These are phyloP conservation scores for Lichina pygmaea DNA, from an alignment of 495 filamentous ascomycete genomes.

Conservation along the genomic window DNA sequence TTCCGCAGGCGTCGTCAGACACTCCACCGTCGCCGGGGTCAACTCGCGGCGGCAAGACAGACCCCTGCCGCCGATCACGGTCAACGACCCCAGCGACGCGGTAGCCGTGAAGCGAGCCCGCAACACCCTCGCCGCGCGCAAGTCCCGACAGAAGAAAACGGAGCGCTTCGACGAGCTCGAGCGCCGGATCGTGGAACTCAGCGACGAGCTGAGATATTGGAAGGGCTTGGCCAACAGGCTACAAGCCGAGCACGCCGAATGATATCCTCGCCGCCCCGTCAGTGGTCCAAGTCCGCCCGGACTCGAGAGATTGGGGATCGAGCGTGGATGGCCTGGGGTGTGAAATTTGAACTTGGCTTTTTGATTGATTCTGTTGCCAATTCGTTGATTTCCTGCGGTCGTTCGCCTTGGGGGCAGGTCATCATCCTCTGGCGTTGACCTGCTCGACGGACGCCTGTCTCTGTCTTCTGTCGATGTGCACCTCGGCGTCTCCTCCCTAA, in stretches of 20 bases:
- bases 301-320: neutral
- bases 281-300: no score
- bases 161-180: slow-evolving; percentile 37
- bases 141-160: slow-evolving; percentile 67
- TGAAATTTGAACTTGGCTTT: neutral
- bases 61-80: slow-evolving; percentile 51
- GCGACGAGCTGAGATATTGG: slow-evolving; percentile 22
- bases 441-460: no score
- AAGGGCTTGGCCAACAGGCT: slow-evolving; percentile 9
- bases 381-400: neutral
- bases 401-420: neutral
- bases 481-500: no score
- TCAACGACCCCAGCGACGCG: slow-evolving; percentile 43
- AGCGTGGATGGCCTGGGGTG: neutral
- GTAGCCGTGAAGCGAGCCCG: slow-evolving; percentile 76
- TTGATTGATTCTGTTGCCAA: neutral
- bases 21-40: slow-evolving; percentile 45
- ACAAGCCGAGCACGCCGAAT: slow-evolving; percentile 2
- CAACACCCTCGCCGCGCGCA: slow-evolving; percentile 86
- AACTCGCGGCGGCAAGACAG: slow-evolving; percentile 43
- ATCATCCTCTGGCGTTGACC: no score
- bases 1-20: slow-evolving; percentile 13
- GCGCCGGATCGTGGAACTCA: slow-evolving; percentile 20
- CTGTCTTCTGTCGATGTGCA: no score
- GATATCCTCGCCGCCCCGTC: no score